Base-by-base conservation (phyloP, 345 rosid genomes). In the Citrus mangshanensis region DNA sequence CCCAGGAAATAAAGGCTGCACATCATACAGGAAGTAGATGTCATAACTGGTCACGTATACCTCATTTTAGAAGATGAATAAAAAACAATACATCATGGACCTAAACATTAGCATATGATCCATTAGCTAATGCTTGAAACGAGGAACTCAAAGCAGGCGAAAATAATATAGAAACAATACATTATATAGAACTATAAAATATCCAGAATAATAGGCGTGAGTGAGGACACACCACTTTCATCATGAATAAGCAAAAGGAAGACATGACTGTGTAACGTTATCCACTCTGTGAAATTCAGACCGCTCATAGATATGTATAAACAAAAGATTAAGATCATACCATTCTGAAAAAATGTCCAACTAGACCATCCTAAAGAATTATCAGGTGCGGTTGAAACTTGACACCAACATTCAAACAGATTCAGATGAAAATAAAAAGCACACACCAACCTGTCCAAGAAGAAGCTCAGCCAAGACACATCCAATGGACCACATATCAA, bases 401-500 rank as follows among this genome's bases (percentile, higher is more conserved):
- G 68, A 37, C 19, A 35, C 25, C 56, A 74, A 60, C 14, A 21
- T n/a, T 56, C 49, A 58, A 73, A 37, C 46, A 74, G 24, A 49
- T 49, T 54, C 40, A 21, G 18, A 37, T 18, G 42, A 51, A 58
- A 19, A 32, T 5, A 34, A 32, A 7, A 16, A 18, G 22, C 0
- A 65, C 7, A 60, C 46, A 74, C 86, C 83, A 67, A 94, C 98
- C 81, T 87, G 97, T 77, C 99, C 98, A 75, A 94, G 95, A 76
- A 96, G 91, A 77, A 94, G 97, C 83, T 96, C 99, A 24, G 98
- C 95, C 89, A 96, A 79, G 73, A 96, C 98, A 82, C 99, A 94
- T 68, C 98, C 99, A 81, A 81, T 93, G 27, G 99, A 96, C 99
- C 99, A 96, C 89, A 94, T 88, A 86, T 96, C 99, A 80, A 96